These are phyloP conservation scores for Annulohypoxylon maeteangense DNA, from an alignment of 495 filamentous ascomycete genomes.

Conservation along the genomic window DNA sequence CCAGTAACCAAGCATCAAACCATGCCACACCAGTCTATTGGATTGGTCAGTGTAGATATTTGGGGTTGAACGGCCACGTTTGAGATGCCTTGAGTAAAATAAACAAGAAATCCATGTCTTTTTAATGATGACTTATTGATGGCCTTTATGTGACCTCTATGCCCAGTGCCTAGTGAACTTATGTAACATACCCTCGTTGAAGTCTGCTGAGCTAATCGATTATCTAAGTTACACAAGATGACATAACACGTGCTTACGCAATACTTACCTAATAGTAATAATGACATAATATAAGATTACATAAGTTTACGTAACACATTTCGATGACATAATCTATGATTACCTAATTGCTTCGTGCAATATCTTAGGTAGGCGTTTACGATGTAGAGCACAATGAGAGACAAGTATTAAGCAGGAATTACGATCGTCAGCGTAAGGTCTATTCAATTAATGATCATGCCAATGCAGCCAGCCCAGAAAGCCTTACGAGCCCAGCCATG, in stretches of 20 bases:
- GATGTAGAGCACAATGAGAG: background rate
- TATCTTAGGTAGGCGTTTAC: background rate
- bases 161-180: too few relatives aligned
- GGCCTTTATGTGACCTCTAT: background rate
- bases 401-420: background rate
- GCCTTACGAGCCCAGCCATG: background rate
- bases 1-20: background rate
- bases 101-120: background rate
- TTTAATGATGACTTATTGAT: background rate
- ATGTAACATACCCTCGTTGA: too few relatives aligned
- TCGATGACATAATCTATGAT: too few relatives aligned
- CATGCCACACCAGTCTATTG: background rate
- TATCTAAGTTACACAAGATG: too few relatives aligned
- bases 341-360: too few relatives aligned
- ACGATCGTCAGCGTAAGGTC: background rate
- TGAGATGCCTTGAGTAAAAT: background rate
- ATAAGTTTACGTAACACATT: too few relatives aligned
- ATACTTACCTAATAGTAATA: too few relatives aligned
- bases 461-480: background rate
- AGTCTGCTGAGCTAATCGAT: too few relatives aligned
- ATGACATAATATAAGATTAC: too few relatives aligned
- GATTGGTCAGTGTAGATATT: background rate
- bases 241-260: too few relatives aligned
- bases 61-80: background rate
- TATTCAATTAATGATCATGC: slow-evolving; percentile 4